Evolutionary conservation across 495 filamentous ascomycete genomes (phyloP).

Genomic region (Pseudevernia furfuracea): DNA sequence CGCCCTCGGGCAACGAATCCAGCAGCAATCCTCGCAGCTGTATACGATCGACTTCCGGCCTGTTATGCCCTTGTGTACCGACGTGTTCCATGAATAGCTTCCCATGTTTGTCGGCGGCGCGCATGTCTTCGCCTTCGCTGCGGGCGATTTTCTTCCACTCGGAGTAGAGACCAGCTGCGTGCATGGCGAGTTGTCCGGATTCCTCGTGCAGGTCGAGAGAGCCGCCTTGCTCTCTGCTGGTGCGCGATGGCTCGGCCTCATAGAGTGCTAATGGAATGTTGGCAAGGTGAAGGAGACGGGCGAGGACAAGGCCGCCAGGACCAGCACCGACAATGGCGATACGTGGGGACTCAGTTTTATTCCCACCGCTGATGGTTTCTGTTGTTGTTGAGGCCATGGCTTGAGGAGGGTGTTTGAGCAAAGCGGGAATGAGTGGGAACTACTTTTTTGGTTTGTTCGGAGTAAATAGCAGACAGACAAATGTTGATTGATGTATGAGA

Average conservation of each 20-base stretch:
- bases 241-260: slow-evolving; percentile 34
- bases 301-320: slow-evolving; percentile 47
- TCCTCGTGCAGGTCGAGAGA: slow-evolving; percentile 47
- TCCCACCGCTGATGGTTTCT: too few relatives aligned
- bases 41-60: slow-evolving; percentile 32
- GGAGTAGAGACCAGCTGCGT: slow-evolving; percentile 41
- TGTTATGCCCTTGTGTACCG: slow-evolving; percentile 25
- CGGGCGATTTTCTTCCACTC: slow-evolving; percentile 32
- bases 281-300: slow-evolving; percentile 40
- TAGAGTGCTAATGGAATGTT: slow-evolving; percentile 39
- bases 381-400: slow-evolving; percentile 9
- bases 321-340: slow-evolving; percentile 54
- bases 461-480: background rate
- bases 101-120: slow-evolving; percentile 27
- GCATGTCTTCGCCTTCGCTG: slow-evolving; percentile 19
- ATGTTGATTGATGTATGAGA: background rate
- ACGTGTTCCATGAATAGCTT: slow-evolving; percentile 26
- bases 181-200: slow-evolving; percentile 45
- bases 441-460: background rate
- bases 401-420: background rate
- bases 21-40: slow-evolving; percentile 28
- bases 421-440: background rate
- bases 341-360: background rate
- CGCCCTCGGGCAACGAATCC: slow-evolving; percentile 26
- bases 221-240: slow-evolving; percentile 41